Conservation (phyloP, 441 rosid species). For the Pelargonium myrrhifolium region DNA sequence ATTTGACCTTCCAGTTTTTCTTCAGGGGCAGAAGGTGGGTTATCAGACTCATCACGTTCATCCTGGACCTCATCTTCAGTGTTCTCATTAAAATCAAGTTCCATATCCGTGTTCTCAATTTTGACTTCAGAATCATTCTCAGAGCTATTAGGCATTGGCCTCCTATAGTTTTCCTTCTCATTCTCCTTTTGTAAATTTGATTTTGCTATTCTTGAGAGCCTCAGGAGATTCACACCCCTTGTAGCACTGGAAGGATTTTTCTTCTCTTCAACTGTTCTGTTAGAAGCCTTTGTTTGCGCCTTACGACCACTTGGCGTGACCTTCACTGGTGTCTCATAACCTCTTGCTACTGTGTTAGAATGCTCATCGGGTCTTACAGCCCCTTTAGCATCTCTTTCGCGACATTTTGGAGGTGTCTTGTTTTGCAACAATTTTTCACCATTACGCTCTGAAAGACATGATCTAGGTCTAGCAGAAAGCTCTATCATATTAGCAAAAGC, state of each 20-base stretch:
- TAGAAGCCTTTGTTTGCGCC: slow-evolving; percentile 47
- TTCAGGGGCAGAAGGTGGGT: slow-evolving; percentile 33
- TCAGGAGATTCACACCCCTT: slow-evolving; percentile 69
- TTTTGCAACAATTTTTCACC: slow-evolving; percentile 54
- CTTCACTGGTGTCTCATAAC: slow-evolving; percentile 58
- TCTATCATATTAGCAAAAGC: slow-evolving; percentile 79
- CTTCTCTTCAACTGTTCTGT: slow-evolving; percentile 53
- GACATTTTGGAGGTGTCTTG: slow-evolving; percentile 67
- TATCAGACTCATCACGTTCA: slow-evolving; percentile 61
- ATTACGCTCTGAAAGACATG: slow-evolving; percentile 72
- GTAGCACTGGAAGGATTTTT: slow-evolving; percentile 53
- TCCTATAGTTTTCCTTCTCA: slow-evolving; percentile 89
- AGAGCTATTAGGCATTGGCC: slow-evolving; percentile 62
- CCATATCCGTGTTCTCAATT: slow-evolving; percentile 91
- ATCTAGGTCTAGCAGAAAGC: slow-evolving; percentile 36
- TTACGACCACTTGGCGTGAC: slow-evolving; percentile 46
- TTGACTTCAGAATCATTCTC: slow-evolving; percentile 86
- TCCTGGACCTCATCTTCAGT: slow-evolving; percentile 70
- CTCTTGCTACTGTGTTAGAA: slow-evolving; percentile 41
- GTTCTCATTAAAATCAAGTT: slow-evolving; percentile 88
- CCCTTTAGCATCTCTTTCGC: slow-evolving; percentile 67
- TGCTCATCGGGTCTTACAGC: slow-evolving; percentile 55
- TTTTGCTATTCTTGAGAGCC: slow-evolving; percentile 90
- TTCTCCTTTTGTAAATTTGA: slow-evolving; percentile 84
- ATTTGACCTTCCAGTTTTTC: slow-evolving; percentile 30